Evolutionary conservation across 2,329 filamentous ascomycete genomes (phyloP), one percentile per base, ranked within the genome.

Genomic region (Pseudogymnoascus sp.): DNA sequence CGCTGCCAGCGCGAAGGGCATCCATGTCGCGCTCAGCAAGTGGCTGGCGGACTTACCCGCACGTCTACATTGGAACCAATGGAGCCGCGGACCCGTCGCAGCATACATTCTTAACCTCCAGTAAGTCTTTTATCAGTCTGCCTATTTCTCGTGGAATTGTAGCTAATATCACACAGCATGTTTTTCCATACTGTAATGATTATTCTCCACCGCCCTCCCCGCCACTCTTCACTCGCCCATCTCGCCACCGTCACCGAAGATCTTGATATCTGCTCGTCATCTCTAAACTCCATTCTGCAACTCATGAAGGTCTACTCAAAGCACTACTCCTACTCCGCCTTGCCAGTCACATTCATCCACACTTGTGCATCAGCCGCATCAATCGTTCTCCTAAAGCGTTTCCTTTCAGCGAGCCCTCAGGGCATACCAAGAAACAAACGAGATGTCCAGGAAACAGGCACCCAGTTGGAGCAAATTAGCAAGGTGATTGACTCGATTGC

Each of bases 401-500:
- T 76, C 62, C 71, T 81, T 27, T 63, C 65, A 13, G 58, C 58
- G 5, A 41, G 58, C 33, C 58, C 58, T 17, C 38, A 39, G 72
- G 78, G 31, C 10, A 6, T 31, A 27, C 35, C 35, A 68, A 59
- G 58, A 33, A 59, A 59, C 38, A 41, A 15, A 17, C 33, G 74
- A 74, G 73, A 74, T 35, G 77, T 80, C 63, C 67, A 71, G 0
- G 73, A 80, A 58, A 80, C 86, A 29, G 76, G 81, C 0, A 74
- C 74, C 29, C 78, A 80, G 15, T 72, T 87, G 25, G 77, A 79
- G 7, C 74, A 78, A 13, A 74, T 78, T n/a, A 70, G 78, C 0
- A 77, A 81, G 4, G 78, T 79, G 36, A 80, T 84, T 65, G 74
- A 80, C 35, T 74, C 77, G n/a, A 80, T 85, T 35, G 74, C 84